Conservation (phyloP, 805 yeast species). For the Metschnikowia cubensis region DNA sequence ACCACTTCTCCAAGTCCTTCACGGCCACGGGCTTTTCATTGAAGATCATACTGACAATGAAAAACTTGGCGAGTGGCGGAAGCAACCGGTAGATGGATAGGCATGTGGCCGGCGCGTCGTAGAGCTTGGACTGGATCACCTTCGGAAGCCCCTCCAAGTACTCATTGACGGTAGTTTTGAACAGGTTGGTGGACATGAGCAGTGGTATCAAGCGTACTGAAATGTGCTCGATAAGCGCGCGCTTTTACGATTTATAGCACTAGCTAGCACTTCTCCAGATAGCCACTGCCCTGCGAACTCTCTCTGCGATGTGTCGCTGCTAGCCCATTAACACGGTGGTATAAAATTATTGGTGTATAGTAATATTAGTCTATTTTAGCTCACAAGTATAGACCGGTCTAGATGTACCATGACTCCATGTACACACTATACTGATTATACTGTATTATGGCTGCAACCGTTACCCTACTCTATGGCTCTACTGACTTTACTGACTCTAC, state of each 20-base stretch:
- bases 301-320: too few species aligned
- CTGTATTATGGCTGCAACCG: too few species aligned
- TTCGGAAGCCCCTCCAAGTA: constrained; percentile 89
- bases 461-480: too few species aligned
- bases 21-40: constrained; percentile 68
- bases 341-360: too few species aligned
- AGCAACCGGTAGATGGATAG: constrained; percentile 85
- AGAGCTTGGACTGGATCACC: constrained; percentile 75
- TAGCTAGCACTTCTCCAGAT: background rate
- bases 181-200: constrained; percentile 20
- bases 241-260: background rate
- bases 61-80: constrained; percentile 86
- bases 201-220: background rate
- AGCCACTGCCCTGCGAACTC: too few species aligned
- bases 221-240: background rate
- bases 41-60: constrained; percentile 82
- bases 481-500: too few species aligned
- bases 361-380: too few species aligned
- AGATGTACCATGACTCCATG: too few species aligned
- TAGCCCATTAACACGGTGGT: too few species aligned
- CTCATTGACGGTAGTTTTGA: constrained; percentile 76
- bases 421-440: too few species aligned
- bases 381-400: too few species aligned
- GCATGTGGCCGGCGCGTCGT: constrained; percentile 85
- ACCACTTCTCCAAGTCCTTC: constrained; percentile 70